Evolutionary conservation across 768 basidiomycete species (phyloP).

Genomic region (Pulveroboletus sp.): DNA sequence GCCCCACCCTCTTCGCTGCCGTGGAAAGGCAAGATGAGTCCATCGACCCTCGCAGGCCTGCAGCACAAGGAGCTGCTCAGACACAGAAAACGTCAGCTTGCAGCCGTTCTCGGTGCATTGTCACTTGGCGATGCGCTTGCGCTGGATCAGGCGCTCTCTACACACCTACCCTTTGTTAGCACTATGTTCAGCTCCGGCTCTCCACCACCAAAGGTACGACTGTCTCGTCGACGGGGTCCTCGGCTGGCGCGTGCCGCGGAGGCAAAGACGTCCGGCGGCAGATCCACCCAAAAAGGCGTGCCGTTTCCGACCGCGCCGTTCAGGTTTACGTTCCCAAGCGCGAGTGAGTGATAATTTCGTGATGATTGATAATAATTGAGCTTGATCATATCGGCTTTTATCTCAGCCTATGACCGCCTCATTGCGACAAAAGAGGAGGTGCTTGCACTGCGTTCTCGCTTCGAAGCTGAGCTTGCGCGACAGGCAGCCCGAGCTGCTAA

Average conservation of each 20-base stretch:
- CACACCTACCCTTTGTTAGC: constrained; percentile 30
- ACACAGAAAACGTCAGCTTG: constrained; percentile 66
- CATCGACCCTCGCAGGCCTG: constrained; percentile 64
- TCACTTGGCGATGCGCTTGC: constrained; percentile 69
- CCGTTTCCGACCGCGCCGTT: constrained; percentile 55
- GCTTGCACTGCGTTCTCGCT: constrained; percentile 57
- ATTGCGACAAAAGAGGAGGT: constrained; percentile 69
- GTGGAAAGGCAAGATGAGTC: constrained; percentile 48
- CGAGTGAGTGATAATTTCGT: constrained; percentile 59
- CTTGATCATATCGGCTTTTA: constrained; percentile 27
- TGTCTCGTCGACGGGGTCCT: constrained; percentile 53
- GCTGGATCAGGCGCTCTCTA: constrained; percentile 73
- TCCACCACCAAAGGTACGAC: constrained; percentile 40
- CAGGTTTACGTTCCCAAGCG: constrained; percentile 57
- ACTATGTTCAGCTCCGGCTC: constrained; percentile 35
- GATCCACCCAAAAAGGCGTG: constrained; percentile 23
- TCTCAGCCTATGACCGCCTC: constrained; percentile 69
- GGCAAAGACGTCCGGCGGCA: constrained; percentile 11
- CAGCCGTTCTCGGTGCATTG: constrained; percentile 63
- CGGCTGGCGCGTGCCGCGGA: constrained; percentile 48
- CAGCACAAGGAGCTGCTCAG: constrained; percentile 75
- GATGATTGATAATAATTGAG: constrained; percentile 19
- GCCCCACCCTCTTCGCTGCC: constrained; percentile 19
- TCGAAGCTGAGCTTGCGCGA: constrained; percentile 70
- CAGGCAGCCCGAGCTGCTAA: constrained; percentile 59